These are phyloP conservation scores for Fusarium pininemorale DNA, from an alignment of 2,329 filamentous ascomycete genomes.

Conservation along the genomic window DNA sequence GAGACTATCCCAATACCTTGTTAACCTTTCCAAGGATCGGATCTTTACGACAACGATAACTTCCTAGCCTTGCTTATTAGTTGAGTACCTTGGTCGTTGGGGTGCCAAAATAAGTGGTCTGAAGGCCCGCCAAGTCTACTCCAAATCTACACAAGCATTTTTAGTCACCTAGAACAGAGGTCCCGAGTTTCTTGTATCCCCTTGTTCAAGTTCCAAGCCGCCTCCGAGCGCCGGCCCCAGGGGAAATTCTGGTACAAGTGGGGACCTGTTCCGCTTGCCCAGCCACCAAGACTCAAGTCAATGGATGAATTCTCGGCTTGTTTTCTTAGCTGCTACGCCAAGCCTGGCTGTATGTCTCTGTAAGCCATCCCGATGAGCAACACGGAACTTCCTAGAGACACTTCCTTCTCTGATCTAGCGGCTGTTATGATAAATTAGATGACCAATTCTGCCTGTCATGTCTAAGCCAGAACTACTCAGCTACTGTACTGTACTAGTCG, in stretches of 20 bases:
- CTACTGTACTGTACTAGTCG: not conserved
- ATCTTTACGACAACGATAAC: conserved; percentile 8
- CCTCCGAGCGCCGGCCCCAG: conserved; percentile 18
- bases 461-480: not conserved
- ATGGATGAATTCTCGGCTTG: conserved; percentile 13
- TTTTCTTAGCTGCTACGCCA: conserved; percentile 25
- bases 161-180: not conserved
- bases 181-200: not conserved
- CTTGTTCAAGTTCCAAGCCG: not conserved
- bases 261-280: conserved; percentile 17
- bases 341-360: conserved; percentile 21
- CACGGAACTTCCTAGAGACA: conserved; percentile 8
- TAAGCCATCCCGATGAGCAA: conserved; percentile 22
- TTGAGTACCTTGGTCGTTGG: not conserved
- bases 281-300: not conserved
- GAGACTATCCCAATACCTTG: conserved; percentile 4
- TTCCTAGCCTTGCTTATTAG: not conserved
- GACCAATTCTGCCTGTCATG: not conserved
- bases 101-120: not conserved
- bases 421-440: not conserved
- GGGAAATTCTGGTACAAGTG: conserved; percentile 16
- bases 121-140: not conserved
- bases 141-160: not conserved
- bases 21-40: conserved; percentile 1
- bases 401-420: conserved; percentile 12